These are phyloP conservation scores for Fusarium liriodendri DNA, from an alignment of 2,329 filamentous ascomycete genomes.

Conservation along the genomic window DNA sequence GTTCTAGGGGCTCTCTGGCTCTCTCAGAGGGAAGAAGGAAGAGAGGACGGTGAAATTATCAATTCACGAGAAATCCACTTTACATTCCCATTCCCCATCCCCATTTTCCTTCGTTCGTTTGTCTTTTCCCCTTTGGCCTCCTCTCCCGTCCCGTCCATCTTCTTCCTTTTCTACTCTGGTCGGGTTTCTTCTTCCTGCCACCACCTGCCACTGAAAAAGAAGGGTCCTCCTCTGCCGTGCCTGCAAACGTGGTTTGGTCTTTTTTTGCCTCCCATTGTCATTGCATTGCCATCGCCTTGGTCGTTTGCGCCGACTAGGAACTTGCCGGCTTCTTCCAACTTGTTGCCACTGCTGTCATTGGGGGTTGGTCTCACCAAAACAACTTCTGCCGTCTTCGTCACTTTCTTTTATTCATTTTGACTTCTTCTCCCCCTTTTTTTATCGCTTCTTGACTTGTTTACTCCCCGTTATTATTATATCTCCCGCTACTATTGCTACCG, in stretches of 20 bases:
- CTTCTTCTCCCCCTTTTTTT: slow-evolving; percentile 13
- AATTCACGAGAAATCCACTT: slow-evolving; percentile 40
- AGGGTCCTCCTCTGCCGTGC: slow-evolving; percentile 9
- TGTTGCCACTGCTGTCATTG: slow-evolving; percentile 26
- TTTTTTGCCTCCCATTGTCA: slow-evolving; percentile 23
- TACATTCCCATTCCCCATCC: slow-evolving; percentile 34
- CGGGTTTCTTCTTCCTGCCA: slow-evolving; percentile 34
- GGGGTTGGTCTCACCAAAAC: slow-evolving; percentile 29
- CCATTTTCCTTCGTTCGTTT: slow-evolving; percentile 27
- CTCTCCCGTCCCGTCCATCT: slow-evolving; percentile 10
- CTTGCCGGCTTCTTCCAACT: background rate
- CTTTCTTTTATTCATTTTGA: slow-evolving; percentile 25
- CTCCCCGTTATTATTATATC: background rate
- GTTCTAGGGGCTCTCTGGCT: background rate
- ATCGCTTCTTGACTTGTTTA: background rate
- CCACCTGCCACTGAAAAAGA: slow-evolving; percentile 18
- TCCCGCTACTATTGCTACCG: background rate
- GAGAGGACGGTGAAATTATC: slow-evolving; percentile 30
- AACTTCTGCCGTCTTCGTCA: slow-evolving; percentile 22
- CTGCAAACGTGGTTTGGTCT: slow-evolving; percentile 24
- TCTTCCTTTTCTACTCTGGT: slow-evolving; percentile 27
- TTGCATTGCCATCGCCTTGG: slow-evolving; percentile 16
- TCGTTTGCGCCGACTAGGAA: slow-evolving; percentile 34
- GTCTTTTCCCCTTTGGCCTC: background rate
- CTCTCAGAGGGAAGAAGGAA: background rate